These are phyloP conservation scores for Yamadazyma laniorum DNA, from an alignment of 805 yeast species.

Conservation along the genomic window DNA sequence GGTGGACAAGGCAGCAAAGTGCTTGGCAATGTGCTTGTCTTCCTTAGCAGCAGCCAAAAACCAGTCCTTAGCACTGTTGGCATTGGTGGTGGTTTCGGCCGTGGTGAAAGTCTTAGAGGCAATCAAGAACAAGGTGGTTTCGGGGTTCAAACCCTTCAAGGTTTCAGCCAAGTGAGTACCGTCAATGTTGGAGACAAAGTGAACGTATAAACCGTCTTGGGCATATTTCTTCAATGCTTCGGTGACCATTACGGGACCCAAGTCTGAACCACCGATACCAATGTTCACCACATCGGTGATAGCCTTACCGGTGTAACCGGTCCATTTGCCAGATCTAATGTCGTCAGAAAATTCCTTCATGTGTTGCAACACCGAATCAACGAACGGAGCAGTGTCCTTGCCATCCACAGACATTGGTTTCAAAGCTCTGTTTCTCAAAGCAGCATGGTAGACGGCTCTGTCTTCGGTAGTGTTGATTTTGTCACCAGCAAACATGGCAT, in stretches of 20 bases:
- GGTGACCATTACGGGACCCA: constrained; percentile 99
- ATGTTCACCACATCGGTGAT: constrained; percentile 95
- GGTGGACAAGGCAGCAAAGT: constrained; percentile 95
- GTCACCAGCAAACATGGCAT: constrained; percentile 87
- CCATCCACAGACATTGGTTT: constrained; percentile 89
- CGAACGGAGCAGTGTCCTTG: constrained; percentile 84
- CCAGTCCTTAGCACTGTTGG: constrained; percentile 94
- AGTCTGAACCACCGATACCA: constrained; percentile 98
- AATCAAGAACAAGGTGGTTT: constrained; percentile 86
- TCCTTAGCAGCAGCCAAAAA: constrained; percentile 74
- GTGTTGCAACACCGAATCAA: constrained; percentile 86
- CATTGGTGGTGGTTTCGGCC: constrained; percentile 96
- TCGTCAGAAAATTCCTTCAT: constrained; percentile 92
- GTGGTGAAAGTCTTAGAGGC: constrained; percentile 99
- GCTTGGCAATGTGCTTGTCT: constrained; percentile 81
- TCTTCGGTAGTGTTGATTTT: constrained; percentile 95
- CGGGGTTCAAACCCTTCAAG: constrained; percentile 73
- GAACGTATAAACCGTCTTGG: constrained; percentile 69
- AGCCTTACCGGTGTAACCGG: constrained; percentile 92
- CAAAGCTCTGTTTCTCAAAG: constrained; percentile 88
- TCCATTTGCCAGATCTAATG: constrained; percentile 93
- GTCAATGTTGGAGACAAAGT: constrained; percentile 97
- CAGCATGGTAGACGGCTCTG: constrained; percentile 96
- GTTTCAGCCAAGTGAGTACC: constrained; percentile 97
- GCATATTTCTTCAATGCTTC: constrained; percentile 93